Evolutionary conservation across 306 rosid species (phyloP), one percentile per base, ranked within the genome.

Genomic region (Trifolium pratense): DNA sequence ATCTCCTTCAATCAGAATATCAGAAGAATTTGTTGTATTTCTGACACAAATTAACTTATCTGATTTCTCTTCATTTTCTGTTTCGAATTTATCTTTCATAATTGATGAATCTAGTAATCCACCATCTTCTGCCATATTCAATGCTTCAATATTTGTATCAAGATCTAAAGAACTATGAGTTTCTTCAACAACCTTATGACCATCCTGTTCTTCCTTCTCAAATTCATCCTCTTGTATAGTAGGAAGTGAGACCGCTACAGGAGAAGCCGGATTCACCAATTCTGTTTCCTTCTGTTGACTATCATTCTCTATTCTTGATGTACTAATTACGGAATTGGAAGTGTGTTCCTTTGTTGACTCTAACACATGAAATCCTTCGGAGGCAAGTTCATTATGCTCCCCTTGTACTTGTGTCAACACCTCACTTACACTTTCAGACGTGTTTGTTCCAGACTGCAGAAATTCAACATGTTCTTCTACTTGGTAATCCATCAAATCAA

Each of bases 401-500:
- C 53, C 76, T 13, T 70, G 61, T 26, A 26, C 31, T 32, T 64
- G 75, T 36, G 70, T 63, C 42, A 57, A 74, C 62, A 77, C 42
- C 49, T 65, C 45, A 43, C 75, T 51, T 11, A 29, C 75, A 74
- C 55, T 69, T 66, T 39, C 76, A 71, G 61, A 72, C 36, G 64
- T 49, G 10, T 61, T 51, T 31, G 52, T 68, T 61, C 39, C 66
- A 39, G 61, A 17, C 48, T 48, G 52, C 67, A 71, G 77, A 61
- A 67, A 43, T 34, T 76, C 84, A 55, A 46, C 76, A 68, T 66
- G 16, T 31, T 86, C 86, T 31, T 86, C 86, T 70, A 55, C 76
- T 40, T 15, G 81, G 73, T 70, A 56, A 68, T 76, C 80, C 83
- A 63, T 48, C 70, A 71, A 66, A 7, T 62, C 84, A 75, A 71